These are phyloP conservation scores for Bryum argenteum DNA, from an alignment of 225 moss, liverwort and hornwort genomes.

Conservation along the genomic window DNA sequence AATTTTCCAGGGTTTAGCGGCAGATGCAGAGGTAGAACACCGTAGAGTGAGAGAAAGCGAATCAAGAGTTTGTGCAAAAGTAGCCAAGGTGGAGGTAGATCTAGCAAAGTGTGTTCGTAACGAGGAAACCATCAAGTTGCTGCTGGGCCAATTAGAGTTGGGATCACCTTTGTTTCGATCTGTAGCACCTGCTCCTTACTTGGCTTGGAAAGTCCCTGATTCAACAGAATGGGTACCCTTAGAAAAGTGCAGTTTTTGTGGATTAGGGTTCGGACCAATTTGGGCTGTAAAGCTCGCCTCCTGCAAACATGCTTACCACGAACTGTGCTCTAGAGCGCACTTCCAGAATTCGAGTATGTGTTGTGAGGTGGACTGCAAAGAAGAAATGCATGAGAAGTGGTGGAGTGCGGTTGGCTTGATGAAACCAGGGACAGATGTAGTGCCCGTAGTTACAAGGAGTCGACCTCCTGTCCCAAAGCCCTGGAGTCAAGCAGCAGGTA, in stretches of 20 bases:
- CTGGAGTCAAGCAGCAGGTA: not conserved
- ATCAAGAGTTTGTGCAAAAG: not conserved
- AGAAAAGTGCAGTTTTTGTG: constrained; percentile 1
- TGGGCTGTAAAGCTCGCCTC: constrained; percentile 1
- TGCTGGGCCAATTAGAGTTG: not conserved
- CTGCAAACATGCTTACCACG: not conserved
- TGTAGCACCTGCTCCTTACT: no score
- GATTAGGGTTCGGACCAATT: not conserved
- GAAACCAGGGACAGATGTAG: not conserved
- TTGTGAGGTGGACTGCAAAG: not conserved
- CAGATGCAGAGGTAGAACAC: constrained; percentile 5
- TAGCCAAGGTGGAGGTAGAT: not conserved
- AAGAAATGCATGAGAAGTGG: not conserved
- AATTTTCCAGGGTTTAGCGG: constrained; percentile 1
- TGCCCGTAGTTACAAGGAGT: constrained; percentile 3
- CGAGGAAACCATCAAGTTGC: not conserved
- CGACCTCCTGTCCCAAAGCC: not conserved
- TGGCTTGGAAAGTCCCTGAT: no score
- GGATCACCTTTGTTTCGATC: no score
- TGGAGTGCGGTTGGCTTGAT: not conserved
- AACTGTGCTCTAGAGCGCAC: constrained; percentile 1
- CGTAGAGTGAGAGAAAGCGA: not conserved
- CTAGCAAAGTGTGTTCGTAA: not conserved
- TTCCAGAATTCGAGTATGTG: constrained; percentile 3
- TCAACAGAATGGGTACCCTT: not conserved